Evolutionary conservation across 352 stramenopile species (phyloP), one percentile per base, ranked within the genome.

Genomic region (Pythium coloratum): DNA sequence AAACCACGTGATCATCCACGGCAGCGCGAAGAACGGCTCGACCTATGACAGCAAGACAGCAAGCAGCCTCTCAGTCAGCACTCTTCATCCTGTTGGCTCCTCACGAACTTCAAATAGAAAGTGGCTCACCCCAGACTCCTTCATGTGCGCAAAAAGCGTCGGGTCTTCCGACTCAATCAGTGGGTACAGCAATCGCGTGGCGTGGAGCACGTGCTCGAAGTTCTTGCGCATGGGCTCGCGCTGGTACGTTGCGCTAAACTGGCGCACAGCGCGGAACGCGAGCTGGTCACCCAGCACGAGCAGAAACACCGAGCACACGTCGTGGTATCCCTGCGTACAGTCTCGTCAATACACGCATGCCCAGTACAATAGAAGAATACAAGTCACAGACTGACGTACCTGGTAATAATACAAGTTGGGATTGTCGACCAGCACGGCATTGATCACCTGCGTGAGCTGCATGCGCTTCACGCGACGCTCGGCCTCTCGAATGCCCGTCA

Each of bases 1-100:
- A 71, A 98, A 98, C 94, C 95, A 98, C 36, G 95, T 98, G 59
- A 98, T 93, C 58, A 98, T 82, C 95, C 95, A 98, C 42, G 85
- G 86, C 2, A 98, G 66, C 16, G 84, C 89, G 76, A 98, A 98
- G 64, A 96, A 98, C 18, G 93, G 92, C 73, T 98, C 94, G 67
- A 98, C 94, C 79, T 92, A 24, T 16, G 2, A 42, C 36, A 42
- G 8, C 8, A 66, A n/a, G n/a, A n/a, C n/a, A n/a, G n/a, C 10
- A 68, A 62, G 18, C 12, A 44, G 47, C 57, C 13, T 34, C 16
- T 32, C 50, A 53, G 32, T 54, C 61, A 55, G 36, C 10, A 51
- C 30, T 38, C 24, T 30, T 3, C 9, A 44, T n/a, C n/a, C n/a
- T n/a, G n/a, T n/a, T n/a, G n/a, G n/a, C n/a, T n/a, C n/a, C n/a